Evolutionary conservation across 768 basidiomycete species (phyloP).

Genomic region (Mycena indigotica): DNA sequence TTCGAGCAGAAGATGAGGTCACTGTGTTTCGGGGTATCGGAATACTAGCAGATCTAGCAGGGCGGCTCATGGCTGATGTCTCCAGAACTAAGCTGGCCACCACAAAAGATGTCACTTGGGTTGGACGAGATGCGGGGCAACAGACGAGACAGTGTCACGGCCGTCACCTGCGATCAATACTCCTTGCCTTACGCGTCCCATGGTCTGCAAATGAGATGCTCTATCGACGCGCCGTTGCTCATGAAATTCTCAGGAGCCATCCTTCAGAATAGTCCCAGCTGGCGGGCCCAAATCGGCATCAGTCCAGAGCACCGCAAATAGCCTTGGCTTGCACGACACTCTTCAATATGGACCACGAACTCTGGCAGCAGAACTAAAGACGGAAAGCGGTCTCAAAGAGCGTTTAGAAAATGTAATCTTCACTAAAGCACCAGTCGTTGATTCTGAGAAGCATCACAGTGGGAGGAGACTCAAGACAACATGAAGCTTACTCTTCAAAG

Average conservation of each 20-base stretch:
- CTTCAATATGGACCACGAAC: conserved; percentile 83
- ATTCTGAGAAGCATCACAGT: conserved; percentile 54
- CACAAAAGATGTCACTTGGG: not conserved
- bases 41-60: conserved; percentile 66
- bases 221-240: conserved; percentile 5
- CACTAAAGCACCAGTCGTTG: not conserved
- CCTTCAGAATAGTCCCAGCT: conserved; percentile 67
- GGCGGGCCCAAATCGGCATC: conserved; percentile 60
- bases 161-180: too few species aligned
- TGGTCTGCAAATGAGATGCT: conserved; percentile 26
- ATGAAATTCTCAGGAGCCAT: conserved; percentile 40
- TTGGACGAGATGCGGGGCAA: not conserved
- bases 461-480: conserved; percentile 92
- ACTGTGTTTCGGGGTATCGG: conserved; percentile 59
- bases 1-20: conserved; percentile 51
- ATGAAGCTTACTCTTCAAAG: conserved; percentile 83
- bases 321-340: conserved; percentile 85
- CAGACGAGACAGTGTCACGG: conserved; percentile 9
- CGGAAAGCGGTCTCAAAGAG: conserved; percentile 60
- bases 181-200: conserved; percentile 33
- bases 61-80: conserved; percentile 46
- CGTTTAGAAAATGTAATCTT: conserved; percentile 71
- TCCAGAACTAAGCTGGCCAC: not conserved
- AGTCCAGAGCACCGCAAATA: conserved; percentile 66
- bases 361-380: conserved; percentile 73